Base-by-base conservation (phyloP, 2,329 filamentous ascomycete genomes). In the Sarocladium brachiariae region DNA sequence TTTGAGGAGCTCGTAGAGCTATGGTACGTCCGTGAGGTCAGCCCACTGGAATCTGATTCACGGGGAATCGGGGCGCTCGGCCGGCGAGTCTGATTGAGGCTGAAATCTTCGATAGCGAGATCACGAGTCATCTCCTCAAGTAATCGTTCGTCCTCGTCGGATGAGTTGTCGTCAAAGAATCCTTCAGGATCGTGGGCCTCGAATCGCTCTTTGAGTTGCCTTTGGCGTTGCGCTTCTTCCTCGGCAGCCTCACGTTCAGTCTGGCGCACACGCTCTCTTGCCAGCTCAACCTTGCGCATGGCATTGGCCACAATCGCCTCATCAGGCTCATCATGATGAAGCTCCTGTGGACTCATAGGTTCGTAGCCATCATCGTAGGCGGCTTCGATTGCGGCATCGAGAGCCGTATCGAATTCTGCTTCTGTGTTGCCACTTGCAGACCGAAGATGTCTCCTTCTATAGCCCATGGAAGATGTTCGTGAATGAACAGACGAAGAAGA, bases 331-430 rank as follows among this genome's bases (percentile, higher is more conserved):
- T 69, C 61, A 21, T 65, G 62, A 41, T 68, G 61, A n/a, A 63
- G 57, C n/a, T 74, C 67, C 21, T 72, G 70, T 6, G 75, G 66
- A 16, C 76, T 75, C 64, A 79, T 81, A 3, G 87, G 87, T 62
- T 96, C 90, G 55, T 89, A 87, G 1, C 88, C 88, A 55, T 96
- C 90, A 63, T 96, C 87, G 65, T 97, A 99, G 4, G 92, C 93
- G 48, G 92, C 92, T 66, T 97, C 93, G 8, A 97, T 91, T 13
- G 93, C 93, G 21, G 91, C 92, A 69, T 97, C 92, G 38, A 97
- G 75, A 3, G 93, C 93, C 8, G 89, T 90, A 67, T 96, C 91
- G 57, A 97, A 96, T 62, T 96, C 91, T 6, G 88, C 86, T 64
- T 95, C 89, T 0, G 89, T 93, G 25, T 78, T 82, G 39, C 83